Evolutionary conservation across 139 green algal genomes (phyloP).

Genomic region (Ettlia oleoabundans): DNA sequence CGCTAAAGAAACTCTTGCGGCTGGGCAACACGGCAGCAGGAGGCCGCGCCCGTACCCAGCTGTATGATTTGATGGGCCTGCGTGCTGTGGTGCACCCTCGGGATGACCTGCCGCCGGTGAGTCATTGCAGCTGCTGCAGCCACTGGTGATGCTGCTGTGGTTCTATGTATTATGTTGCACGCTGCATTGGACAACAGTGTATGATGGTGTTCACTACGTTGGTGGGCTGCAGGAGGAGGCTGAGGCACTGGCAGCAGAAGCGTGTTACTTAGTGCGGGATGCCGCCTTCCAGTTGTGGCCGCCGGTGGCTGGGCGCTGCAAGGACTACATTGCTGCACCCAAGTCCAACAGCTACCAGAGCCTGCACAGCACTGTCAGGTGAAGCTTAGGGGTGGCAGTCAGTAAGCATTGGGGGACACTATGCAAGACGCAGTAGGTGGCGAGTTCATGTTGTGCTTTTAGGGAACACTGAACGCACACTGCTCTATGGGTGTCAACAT

Average conservation of each 20-base stretch:
- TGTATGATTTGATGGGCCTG: constrained; percentile 94
- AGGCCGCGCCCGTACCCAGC: constrained; percentile 65
- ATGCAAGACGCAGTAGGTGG: no score
- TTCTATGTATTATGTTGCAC: no score
- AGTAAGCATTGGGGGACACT: background rate
- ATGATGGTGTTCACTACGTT: background rate
- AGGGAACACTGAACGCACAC: no score
- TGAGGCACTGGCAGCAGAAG: constrained; percentile 37
- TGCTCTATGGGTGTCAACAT: no score
- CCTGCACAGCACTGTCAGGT: constrained; percentile 85
- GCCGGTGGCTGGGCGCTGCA: constrained; percentile 64
- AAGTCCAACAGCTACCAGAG: constrained; percentile 94
- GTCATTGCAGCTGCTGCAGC: no score
- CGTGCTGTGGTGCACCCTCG: constrained; percentile 80
- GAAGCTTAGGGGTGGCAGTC: constrained; percentile 29
- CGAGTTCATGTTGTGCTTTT: no score
- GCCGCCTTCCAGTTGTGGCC: constrained; percentile 74
- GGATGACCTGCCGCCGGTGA: constrained; percentile 31
- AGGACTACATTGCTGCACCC: constrained; percentile 85
- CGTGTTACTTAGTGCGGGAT: constrained; percentile 83
- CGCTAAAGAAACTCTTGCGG: constrained; percentile 94
- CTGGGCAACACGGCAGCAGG: constrained; percentile 71
- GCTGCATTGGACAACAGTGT: background rate
- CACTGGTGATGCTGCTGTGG: no score
- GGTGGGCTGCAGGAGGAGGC: background rate